A percentile compares a stretch with the other conserved stretches of the same genome.
phyloP scores from a whole-genome alignment of 306 rosid species.

The Rubus idaeus region DNA sequence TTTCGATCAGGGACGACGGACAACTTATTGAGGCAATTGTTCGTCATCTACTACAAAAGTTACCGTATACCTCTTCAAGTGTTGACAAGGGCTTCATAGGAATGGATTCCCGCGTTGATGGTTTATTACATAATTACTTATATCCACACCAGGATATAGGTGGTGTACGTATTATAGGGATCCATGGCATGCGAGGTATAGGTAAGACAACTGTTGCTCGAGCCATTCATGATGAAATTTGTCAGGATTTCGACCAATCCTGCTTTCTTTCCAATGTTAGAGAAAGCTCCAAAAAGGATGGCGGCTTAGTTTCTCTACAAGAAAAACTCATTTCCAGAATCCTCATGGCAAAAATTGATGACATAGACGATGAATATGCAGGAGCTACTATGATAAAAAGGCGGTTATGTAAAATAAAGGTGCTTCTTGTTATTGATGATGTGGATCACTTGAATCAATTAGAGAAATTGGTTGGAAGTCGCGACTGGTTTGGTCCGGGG shows the following conservation, averaged over 20 bases:
- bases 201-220: not conserved
- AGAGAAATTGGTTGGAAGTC: not conserved
- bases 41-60: not conserved
- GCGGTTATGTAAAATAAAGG: not conserved
- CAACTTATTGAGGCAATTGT: not conserved
- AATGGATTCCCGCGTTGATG: not conserved
- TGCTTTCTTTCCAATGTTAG: conserved; percentile 9
- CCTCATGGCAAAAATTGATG: not conserved
- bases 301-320: conserved; percentile 6
- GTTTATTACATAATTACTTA: not conserved
- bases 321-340: not conserved
- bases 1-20: too few relatives aligned
- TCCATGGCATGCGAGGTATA: not conserved
- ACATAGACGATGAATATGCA: not conserved
- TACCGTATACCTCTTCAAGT: not conserved
- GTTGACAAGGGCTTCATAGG: not conserved
- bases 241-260: not conserved
- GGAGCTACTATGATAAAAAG: not conserved
- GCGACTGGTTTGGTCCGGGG: conserved; percentile 14
- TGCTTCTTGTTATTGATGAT: not conserved
- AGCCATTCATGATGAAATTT: not conserved
- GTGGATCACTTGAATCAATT: not conserved
- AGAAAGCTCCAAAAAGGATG: not conserved
- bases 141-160: not conserved
- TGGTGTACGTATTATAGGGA: not conserved